Percentiles rank a stretch among this genome's conserved stretches.
Evolutionary conservation across 768 basidiomycete species (phyloP).

Genomic region (Ramaria sp.): DNA sequence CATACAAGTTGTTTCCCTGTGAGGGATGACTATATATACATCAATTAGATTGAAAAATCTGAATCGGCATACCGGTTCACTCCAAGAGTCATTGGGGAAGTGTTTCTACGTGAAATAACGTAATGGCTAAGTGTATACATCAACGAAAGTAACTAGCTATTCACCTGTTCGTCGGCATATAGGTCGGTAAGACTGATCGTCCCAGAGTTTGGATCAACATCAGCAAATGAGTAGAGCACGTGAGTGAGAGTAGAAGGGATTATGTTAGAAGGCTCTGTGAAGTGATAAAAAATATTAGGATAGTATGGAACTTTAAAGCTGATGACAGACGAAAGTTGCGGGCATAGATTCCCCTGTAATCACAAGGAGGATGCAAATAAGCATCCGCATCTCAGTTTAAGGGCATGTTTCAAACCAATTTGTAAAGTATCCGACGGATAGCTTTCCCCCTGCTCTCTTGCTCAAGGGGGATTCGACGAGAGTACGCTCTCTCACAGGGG

Average conservation of each 20-base stretch:
- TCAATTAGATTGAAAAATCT: no score
- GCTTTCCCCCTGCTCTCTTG: slow-evolving; percentile 16
- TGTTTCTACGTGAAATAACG: slow-evolving; percentile 40
- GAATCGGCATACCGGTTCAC: slow-evolving; percentile 26
- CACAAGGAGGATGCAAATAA: not conserved
- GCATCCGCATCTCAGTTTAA: slow-evolving; percentile 1
- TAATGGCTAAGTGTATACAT: not conserved
- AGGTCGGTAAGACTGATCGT: slow-evolving; percentile 54
- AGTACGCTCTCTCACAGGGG: not conserved
- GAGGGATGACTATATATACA: not conserved
- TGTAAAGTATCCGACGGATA: slow-evolving; percentile 26
- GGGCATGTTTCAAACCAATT: slow-evolving; percentile 20
- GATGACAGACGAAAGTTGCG: slow-evolving; percentile 45
- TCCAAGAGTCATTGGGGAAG: slow-evolving; percentile 62
- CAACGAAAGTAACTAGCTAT: not conserved
- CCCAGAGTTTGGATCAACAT: slow-evolving; percentile 51
- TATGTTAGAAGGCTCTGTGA: slow-evolving; percentile 54
- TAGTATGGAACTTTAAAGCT: no score
- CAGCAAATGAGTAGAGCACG: slow-evolving; percentile 74
- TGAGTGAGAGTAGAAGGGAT: slow-evolving; percentile 52
- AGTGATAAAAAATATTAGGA: not conserved
- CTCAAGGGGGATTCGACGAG: slow-evolving; percentile 5
- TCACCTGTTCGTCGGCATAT: slow-evolving; percentile 63
- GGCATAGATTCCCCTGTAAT: slow-evolving; percentile 45
- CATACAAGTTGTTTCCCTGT: slow-evolving; percentile 66